phyloP scores from a whole-genome alignment of 116 monocot species.

The Dioscorea cayenensis region DNA sequence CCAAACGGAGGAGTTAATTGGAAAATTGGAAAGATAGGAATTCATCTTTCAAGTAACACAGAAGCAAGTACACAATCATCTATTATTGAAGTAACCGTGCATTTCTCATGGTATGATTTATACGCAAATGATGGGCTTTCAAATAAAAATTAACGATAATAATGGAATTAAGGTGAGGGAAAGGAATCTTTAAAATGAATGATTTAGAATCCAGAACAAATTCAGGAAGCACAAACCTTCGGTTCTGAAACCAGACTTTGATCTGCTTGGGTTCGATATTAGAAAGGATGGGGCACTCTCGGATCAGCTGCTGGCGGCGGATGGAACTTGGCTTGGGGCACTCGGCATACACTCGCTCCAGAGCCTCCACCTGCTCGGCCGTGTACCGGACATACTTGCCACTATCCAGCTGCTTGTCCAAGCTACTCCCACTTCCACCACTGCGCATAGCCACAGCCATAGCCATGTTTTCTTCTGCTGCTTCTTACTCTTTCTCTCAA shows the following conservation, averaged over 20 bases:
- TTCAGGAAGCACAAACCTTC: slow-evolving; percentile 37
- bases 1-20: no score
- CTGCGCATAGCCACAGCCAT: slow-evolving; percentile 36
- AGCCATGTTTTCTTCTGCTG: slow-evolving; percentile 27
- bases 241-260: slow-evolving; percentile 96
- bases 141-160: no score
- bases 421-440: slow-evolving; percentile 18
- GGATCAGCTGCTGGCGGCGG: slow-evolving; percentile 72
- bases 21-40: no score
- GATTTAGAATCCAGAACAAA: no score
- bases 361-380: slow-evolving; percentile 88
- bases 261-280: slow-evolving; percentile 92
- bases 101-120: no score
- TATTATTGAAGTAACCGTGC: no score
- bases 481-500: no score
- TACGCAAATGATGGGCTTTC: no score
- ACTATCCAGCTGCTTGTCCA: slow-evolving; percentile 35
- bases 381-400: slow-evolving; percentile 94
- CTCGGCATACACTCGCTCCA: slow-evolving; percentile 77
- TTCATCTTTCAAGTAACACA: no score
- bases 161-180: no score
- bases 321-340: slow-evolving; percentile 88
- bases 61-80: no score
- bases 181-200: no score
- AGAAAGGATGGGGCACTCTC: slow-evolving; percentile 65